phyloP scores from a whole-genome alignment of 2,329 filamentous ascomycete genomes.

The Pseudopyrenochaeta lycopersici region DNA sequence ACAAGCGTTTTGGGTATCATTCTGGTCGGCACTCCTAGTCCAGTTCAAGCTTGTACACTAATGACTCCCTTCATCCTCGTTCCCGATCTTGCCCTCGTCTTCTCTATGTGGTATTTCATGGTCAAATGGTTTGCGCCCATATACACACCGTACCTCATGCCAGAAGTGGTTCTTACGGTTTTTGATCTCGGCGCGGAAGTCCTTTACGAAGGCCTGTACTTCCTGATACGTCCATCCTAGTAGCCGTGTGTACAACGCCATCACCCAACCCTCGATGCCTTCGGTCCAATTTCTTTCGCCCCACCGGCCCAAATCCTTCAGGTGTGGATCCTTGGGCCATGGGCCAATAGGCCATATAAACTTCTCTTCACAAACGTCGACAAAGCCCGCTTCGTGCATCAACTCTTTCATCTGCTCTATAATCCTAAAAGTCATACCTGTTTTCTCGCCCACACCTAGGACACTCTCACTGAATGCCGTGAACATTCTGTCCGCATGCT shows the following conservation, averaged over 20 bases:
- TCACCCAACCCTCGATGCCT: conserved; percentile 53
- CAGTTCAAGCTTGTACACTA: background rate
- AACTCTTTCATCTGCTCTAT: conserved; percentile 23
- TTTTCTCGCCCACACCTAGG: conserved; percentile 26
- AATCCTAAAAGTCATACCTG: conserved; percentile 36
- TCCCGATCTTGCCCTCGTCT: background rate
- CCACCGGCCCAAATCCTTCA: conserved; percentile 48
- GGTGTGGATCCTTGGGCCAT: conserved; percentile 41
- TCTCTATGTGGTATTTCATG: conserved; percentile 11
- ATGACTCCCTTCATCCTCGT: background rate
- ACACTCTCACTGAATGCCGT: conserved; percentile 24
- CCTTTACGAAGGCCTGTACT: conserved; percentile 44
- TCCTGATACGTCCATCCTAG: conserved; percentile 47
- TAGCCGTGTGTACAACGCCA: conserved; percentile 51
- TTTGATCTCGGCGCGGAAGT: conserved; percentile 42
- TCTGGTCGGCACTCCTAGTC: background rate
- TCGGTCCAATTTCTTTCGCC: conserved; percentile 52
- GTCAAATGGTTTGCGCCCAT: conserved; percentile 33
- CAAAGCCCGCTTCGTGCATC: conserved; percentile 38
- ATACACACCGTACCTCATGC: conserved; percentile 49
- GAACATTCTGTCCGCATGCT: conserved; percentile 31
- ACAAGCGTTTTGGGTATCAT: background rate
- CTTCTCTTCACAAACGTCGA: conserved; percentile 32
- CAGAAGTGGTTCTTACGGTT: conserved; percentile 50
- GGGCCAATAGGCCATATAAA: conserved; percentile 46